phyloP scores from a whole-genome alignment of 805 yeast genomes.

The Dipodascus albidus region DNA sequence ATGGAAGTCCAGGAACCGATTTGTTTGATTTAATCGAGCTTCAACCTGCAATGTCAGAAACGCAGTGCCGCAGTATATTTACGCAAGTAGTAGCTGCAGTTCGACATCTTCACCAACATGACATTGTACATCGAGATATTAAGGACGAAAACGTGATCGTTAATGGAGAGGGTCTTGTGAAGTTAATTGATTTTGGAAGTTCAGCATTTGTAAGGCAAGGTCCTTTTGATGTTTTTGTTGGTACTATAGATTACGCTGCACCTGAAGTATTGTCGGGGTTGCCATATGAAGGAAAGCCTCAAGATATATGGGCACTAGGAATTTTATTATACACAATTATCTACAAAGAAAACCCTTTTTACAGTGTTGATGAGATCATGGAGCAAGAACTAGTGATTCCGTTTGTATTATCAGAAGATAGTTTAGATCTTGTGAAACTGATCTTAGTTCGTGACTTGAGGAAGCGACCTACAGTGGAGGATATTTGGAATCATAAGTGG shows the following conservation, averaged over 20 bases:
- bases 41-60: slow-evolving; percentile 67
- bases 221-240: slow-evolving; percentile 95
- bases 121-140: slow-evolving; percentile 87
- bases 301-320: slow-evolving; percentile 96
- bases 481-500: slow-evolving; percentile 67
- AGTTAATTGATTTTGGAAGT: slow-evolving; percentile 89
- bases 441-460: slow-evolving; percentile 60
- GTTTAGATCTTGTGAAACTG: slow-evolving; percentile 46
- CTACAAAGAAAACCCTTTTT: slow-evolving; percentile 91
- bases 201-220: slow-evolving; percentile 87
- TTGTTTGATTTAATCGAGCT: slow-evolving; percentile 86
- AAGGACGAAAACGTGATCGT: slow-evolving; percentile 91
- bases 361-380: slow-evolving; percentile 89
- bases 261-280: slow-evolving; percentile 90
- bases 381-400: slow-evolving; percentile 79
- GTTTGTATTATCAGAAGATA: slow-evolving; percentile 43
- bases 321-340: slow-evolving; percentile 79
- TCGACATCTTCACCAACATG: slow-evolving; percentile 69
- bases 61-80: slow-evolving; percentile 67
- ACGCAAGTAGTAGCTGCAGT: slow-evolving; percentile 71
- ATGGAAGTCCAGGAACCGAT: slow-evolving; percentile 85
- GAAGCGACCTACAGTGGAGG: slow-evolving; percentile 62
- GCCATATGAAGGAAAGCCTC: slow-evolving; percentile 85
- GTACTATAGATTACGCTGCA: slow-evolving; percentile 95
- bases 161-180: slow-evolving; percentile 62